Evolutionary conservation across 192 early-diverging fungal genomes (phyloP).

Genomic region (Gryganskiella cystojenkinii): DNA sequence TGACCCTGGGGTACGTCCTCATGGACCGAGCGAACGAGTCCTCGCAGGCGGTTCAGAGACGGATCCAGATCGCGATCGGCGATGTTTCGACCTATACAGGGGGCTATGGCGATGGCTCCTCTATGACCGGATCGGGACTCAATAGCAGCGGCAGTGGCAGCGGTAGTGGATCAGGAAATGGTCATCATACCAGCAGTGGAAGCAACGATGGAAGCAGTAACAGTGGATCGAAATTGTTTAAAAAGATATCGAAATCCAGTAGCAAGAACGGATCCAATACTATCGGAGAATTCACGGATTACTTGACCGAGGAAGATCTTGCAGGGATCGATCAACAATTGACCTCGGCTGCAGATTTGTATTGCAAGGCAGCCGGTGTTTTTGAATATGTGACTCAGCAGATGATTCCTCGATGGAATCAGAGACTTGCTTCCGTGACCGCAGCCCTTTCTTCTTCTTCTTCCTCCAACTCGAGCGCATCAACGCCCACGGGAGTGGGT

Average conservation of each 20-base stretch:
- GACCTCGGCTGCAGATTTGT: conserved; percentile 58
- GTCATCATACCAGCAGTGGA: conserved; percentile 5
- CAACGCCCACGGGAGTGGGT: background rate
- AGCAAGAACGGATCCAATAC: conserved; percentile 22
- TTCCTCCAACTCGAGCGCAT: background rate
- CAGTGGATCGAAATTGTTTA: conserved; percentile 31
- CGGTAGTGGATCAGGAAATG: conserved; percentile 10
- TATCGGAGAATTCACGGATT: conserved; percentile 50
- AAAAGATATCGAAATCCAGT: conserved; percentile 25
- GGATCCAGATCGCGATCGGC: conserved; percentile 42
- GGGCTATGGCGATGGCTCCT: conserved; percentile 58
- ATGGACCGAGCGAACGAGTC: conserved; percentile 48
- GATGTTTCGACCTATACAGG: conserved; percentile 32
- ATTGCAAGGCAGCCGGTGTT: conserved; percentile 62
- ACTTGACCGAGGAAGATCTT: conserved; percentile 40
- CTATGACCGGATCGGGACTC: conserved; percentile 45
- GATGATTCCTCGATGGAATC: conserved; percentile 58
- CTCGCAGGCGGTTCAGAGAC: conserved; percentile 13
- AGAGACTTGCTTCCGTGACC: conserved; percentile 21
- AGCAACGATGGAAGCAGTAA: background rate
- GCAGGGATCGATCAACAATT: conserved; percentile 42
- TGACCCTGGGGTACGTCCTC: conserved; percentile 60
- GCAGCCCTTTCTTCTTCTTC: conserved; percentile 35
- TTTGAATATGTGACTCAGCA: conserved; percentile 62
- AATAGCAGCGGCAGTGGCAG: conserved; percentile 11